Evolutionary conservation across 768 basidiomycete species (phyloP), one percentile per base, ranked within the genome.

Genomic region (Leccinum rimulosum): DNA sequence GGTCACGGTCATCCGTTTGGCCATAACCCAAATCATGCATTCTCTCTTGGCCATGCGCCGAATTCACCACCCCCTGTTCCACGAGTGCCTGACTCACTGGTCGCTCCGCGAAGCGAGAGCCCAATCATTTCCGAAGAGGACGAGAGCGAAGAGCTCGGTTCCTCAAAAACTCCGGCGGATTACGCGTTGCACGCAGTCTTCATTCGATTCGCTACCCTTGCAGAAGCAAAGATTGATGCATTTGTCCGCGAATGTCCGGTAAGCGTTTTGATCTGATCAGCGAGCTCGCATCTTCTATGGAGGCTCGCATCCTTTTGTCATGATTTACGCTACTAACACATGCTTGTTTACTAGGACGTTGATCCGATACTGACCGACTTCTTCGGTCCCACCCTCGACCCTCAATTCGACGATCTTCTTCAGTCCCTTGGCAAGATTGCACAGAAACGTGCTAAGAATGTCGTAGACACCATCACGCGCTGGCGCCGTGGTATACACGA

Each of bases 111-210:
- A 30, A 82, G 82, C 56, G 86, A 86, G 49, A 82, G 83, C 2
- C 80, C 83, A 3, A 66, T 70, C 17, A 66, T 77, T 3, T 84
- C 86, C 14, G 80, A 84, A 30, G 83, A 85, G 48, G 89, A 89
- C 12, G 88, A 89, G 64, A 84, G 85, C 66, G 79, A 87, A 50
- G 61, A 64, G 12, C 75, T 82, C 22, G 80, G 83, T 66, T 87
- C 89, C 52, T 88, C 89, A 0, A 89, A 85, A 68, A 92, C 89
- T 11, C 93, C 94, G 2, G 86, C 88, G 0, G 94, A 95, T 66
- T 95, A 89, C 65, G 94, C 94, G 2, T 75, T 95, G 12, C 91
- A 93, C 68, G 91, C 92, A 0, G 82, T 95, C 6, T 94, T 95
- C 70, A 90, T 92, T 45, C 86, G 89, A 3, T 95, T 95, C 65